A percentile compares a stretch with the other conserved stretches of the same genome.
Evolutionary conservation across 371 early-diverging fungal species (phyloP).

Genomic region (Apophysomyces trapeziformis): DNA sequence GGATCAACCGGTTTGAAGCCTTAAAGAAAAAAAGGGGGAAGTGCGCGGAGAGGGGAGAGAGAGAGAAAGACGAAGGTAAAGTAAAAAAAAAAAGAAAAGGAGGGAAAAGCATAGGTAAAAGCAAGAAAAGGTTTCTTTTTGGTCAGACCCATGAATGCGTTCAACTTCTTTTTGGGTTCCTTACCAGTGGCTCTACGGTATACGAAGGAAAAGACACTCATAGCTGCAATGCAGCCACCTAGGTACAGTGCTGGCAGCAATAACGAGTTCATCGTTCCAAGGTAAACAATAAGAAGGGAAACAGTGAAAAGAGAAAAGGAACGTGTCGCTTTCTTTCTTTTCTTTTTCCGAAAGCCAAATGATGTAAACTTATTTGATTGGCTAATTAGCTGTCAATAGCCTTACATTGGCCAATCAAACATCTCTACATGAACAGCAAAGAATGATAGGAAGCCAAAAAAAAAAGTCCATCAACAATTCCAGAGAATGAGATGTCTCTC

Average conservation of each 20-base stretch:
- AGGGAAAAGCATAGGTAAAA: too few relatives aligned
- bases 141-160: neutral
- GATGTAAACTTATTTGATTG: slow-evolving; percentile 36
- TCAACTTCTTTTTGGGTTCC: neutral
- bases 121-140: neutral
- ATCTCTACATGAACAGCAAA: neutral
- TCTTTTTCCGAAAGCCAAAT: neutral
- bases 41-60: neutral
- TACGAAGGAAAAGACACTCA: slow-evolving; percentile 64
- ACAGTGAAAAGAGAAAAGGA: slow-evolving; percentile 14
- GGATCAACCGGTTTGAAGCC: slow-evolving; percentile 53
- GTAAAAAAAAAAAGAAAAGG: too few relatives aligned
- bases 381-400: slow-evolving; percentile 3
- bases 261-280: slow-evolving; percentile 40
- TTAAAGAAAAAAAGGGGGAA: neutral
- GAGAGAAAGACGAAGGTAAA: neutral
- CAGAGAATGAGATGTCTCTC: too few relatives aligned
- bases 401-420: neutral
- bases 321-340: neutral
- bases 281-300: neutral
- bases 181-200: slow-evolving; percentile 53
- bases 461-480: too few relatives aligned
- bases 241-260: slow-evolving; percentile 61
- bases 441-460: neutral
- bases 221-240: slow-evolving; percentile 67